Evolutionary conservation across 2,329 filamentous ascomycete genomes (phyloP).

Genomic region (Trichophyton schoenleinii): DNA sequence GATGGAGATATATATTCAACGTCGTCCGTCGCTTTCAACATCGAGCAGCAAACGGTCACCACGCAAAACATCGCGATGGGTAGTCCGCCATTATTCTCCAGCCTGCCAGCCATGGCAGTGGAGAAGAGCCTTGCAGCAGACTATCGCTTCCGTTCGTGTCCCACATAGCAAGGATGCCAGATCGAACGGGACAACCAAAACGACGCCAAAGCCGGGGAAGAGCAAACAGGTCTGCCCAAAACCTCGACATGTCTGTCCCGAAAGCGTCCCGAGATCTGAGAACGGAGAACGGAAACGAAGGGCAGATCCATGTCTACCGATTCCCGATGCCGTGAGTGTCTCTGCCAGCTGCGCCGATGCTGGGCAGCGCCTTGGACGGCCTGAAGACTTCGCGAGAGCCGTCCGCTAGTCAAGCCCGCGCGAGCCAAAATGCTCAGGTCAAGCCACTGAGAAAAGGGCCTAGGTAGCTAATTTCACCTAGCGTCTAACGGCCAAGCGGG

Average conservation of each 20-base stretch:
- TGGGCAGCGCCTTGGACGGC: conserved; percentile 1
- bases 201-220: not conserved
- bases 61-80: not conserved
- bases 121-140: not conserved
- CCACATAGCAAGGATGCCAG: not conserved
- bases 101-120: not conserved
- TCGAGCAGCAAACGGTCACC: not conserved
- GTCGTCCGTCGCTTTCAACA: no score
- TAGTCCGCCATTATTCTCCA: not conserved
- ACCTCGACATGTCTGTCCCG: not conserved
- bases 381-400: not conserved
- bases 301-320: not conserved
- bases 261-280: not conserved
- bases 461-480: not conserved
- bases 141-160: not conserved
- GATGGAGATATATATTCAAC: not conserved
- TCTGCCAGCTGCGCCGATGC: not conserved
- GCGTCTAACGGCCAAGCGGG: not conserved
- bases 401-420: not conserved
- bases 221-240: not conserved
- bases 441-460: not conserved
- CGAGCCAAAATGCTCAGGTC: not conserved
- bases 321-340: not conserved
- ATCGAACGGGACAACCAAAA: not conserved
- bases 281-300: not conserved